Evolutionary conservation across 371 early-diverging fungal genomes (phyloP), one percentile per base, ranked within the genome.

Genomic region (Funneliformis caledonium): DNA sequence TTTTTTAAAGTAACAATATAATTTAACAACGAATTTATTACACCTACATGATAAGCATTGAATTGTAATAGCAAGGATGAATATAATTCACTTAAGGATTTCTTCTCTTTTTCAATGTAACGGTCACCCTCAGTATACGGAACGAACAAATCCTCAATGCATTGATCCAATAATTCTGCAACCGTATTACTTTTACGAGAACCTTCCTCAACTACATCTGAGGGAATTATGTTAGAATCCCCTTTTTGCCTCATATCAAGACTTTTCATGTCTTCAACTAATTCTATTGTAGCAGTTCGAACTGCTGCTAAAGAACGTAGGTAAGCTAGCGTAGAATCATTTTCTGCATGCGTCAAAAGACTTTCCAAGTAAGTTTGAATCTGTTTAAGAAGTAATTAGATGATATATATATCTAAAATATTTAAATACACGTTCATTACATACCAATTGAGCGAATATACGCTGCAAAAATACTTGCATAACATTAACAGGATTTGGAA

Each of bases 391-490:
- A 59, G 47, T 19, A 47, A 12, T 59, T 74, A 37, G n/a, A 45
- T 19, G 9, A 48, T 16, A 45, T n/a, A 22, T 14, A 2, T 26
- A 11, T 11, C 14, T 26, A 22, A 16, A 68, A 73, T 11, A 52
- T 37, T 45, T 37, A 26, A 11, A 45, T 47, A 16, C 10, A 73
- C 26, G 42, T 59, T 26, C 11, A 61, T 16, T 11, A 83, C 85
- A 82, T 91, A 97, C 96, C 61, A 97, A 93, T 88, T 98, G 97
- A 72, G 95, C 97, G 89, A 98, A 98, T 3, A 97, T 92, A 60
- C 99, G 91, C 82, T 97, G 97, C 37, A 98, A 86, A 77, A 98
- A 94, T 62, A 93, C 93, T 88, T 96, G 95, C 91, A 98, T 93
- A 10, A 98, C 96, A 1, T 92, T 88, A 2, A 92, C 89, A 10